Base-by-base conservation (phyloP, 345 rosid species). In the Corchorus capsularis region DNA sequence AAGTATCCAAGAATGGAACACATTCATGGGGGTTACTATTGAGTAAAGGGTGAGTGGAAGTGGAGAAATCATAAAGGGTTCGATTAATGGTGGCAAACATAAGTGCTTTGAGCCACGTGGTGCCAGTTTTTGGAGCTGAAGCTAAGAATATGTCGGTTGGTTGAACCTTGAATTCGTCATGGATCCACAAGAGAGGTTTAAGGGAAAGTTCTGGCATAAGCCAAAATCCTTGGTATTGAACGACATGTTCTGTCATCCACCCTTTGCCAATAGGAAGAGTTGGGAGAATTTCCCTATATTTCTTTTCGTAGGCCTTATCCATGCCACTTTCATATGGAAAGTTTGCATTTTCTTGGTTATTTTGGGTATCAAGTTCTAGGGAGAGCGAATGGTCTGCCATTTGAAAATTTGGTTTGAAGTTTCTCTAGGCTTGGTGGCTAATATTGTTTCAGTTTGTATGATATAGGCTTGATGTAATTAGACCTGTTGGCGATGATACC, bases 191-290 rank as follows among this genome's bases (percentile, higher is more conserved):
- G 15, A 9, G 2, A 34, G 41, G 4, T 61, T 13, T 53, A 1
- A 53, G 3, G n/a, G 0, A 2, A 53, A 16, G 16, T 1, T 53
- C 11, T 6, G 57, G 57, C 19, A n/a, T 2, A 3, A 53, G 19
- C 57, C 57, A 53, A 53, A 84, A 53, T 53, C 57, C 57, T 13
- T 53, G 57, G 19, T 53, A 53, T 3, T 53, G 17, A 53, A 53
- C n/a, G 1, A 12, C 2, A 53, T 53, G 19, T 53, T 53, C 81
- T 35, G 94, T 87, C 79, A 93, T 79, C 96, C 96, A 94, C 2
- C 96, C 96, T 75, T 77, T 86, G 70, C 83, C 90, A 57, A 17
- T 85, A 9, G 34, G 61, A 56, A 56, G 61, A 20, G 61, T 56
- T 20, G 61, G 61, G 61, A 56, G 61, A 2, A 19, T 55, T 19